Base-by-base conservation (phyloP, 345 rosid genomes). In the Camelina neglecta region DNA sequence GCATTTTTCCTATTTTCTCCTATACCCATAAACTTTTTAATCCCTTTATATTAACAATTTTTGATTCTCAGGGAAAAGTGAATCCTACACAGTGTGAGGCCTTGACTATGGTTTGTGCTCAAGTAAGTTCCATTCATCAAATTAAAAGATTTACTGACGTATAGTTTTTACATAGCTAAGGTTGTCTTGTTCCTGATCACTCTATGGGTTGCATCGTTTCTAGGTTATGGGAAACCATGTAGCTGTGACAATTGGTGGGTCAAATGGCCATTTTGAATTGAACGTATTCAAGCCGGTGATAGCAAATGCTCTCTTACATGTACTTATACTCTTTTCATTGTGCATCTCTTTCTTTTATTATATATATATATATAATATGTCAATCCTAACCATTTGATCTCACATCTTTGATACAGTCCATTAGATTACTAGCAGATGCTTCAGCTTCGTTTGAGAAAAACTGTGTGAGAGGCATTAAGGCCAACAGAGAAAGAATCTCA, bases 81-180 rank as follows among this genome's bases (percentile, higher is more conserved):
- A 93, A 93, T 81, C 98, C 97, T 69, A 93, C 98, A 55, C 98
- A 91, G 45, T 93, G 97, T 48, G 98, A 93, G 85, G 98, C 98
- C 59, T 84, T 93, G 35, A 91, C 97, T 26, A 91, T 93, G 98
- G 98, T 93, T 71, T 93, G 96, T 67, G 97, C 98, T 65, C 96
- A 90, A 94, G 97, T 93, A 84, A 82, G 63, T 5, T 58, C 73
- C 81, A 8, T 15, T 47, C 3, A 8, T 38, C 31, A 29, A 29
- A 66, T 36, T 38, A 6, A 5, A 8, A 67, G 50, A 63, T 65
- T 54, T 73, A 62, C 31, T 44, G 16, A 59, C 45, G 26, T 39
- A 50, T 4, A 35, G 41, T 68, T 13, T 59, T 59, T 49, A 41
- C 7, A 11, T 29, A 7, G n/a, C 31, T 10, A 58, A 51, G 33